Conservation (phyloP, 257 asterid species). For the Solanum etuberosum region DNA sequence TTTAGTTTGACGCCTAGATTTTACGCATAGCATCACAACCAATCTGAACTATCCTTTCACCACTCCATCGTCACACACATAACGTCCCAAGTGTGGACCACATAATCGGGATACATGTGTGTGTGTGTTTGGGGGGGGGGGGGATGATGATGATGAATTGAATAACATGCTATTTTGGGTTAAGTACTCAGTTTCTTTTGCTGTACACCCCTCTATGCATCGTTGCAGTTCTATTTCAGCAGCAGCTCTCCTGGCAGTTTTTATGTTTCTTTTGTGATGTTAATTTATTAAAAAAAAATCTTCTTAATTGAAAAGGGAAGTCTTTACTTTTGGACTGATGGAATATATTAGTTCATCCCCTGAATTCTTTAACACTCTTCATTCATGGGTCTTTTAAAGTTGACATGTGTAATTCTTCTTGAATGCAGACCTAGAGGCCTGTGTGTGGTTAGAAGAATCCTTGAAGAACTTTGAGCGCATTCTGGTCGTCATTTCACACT, state of each 20-base stretch:
- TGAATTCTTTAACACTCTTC: not conserved
- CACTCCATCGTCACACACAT: not conserved
- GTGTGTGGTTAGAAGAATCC: slow-evolving; percentile 94
- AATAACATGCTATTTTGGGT: not conserved
- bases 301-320: not conserved
- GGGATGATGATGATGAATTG: not conserved
- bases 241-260: not conserved
- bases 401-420: not conserved
- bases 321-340: not conserved
- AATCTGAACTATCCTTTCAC: not conserved
- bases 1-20: not conserved
- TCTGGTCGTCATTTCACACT: slow-evolving; percentile 92
- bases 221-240: not conserved
- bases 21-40: not conserved
- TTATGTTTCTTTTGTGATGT: not conserved
- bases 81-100: not conserved
- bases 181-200: not conserved
- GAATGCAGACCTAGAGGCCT: slow-evolving; percentile 80
- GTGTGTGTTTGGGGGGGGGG: not conserved
- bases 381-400: not conserved
- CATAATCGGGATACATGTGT: not conserved
- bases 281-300: not conserved
- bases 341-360: not conserved
- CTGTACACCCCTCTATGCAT: not conserved
- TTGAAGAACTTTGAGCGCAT: slow-evolving; percentile 78